These are phyloP conservation scores for Solanum hybrid DNA, from an alignment of 305 asterid species.

Conservation along the genomic window DNA sequence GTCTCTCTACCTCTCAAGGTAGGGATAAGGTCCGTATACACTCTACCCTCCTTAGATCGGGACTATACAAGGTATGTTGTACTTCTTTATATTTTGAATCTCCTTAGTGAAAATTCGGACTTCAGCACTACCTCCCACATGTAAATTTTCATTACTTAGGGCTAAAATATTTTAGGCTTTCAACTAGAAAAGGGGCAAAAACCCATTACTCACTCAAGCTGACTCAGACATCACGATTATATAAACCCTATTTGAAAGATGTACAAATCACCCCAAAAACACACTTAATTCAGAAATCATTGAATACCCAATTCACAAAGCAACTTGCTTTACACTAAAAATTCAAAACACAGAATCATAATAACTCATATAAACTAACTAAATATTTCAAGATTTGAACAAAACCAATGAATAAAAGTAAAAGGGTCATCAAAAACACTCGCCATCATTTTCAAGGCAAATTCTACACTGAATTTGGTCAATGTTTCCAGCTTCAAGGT, in stretches of 20 bases:
- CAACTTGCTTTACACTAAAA: background rate
- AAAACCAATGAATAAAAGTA: background rate
- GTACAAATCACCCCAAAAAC: background rate
- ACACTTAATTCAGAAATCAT: background rate
- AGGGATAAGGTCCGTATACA: background rate
- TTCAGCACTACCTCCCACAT: background rate
- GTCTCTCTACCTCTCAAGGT: background rate
- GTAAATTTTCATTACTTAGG: background rate
- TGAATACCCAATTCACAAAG: background rate
- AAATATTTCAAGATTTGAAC: background rate
- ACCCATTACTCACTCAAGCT: background rate
- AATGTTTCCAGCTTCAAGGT: background rate
- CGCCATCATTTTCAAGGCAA: conserved; percentile 11
- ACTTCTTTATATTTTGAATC: background rate
- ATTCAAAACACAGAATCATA: background rate
- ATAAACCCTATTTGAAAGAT: background rate
- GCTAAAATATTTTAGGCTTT: background rate
- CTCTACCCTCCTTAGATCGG: background rate
- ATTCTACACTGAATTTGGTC: conserved; percentile 10
- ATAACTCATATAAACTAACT: background rate
- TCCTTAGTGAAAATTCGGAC: background rate
- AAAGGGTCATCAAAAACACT: background rate
- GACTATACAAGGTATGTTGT: background rate
- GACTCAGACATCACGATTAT: background rate
- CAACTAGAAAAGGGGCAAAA: background rate